phyloP scores from a whole-genome alignment of 2,329 filamentous ascomycete species.

The Diaporthe batatas region DNA sequence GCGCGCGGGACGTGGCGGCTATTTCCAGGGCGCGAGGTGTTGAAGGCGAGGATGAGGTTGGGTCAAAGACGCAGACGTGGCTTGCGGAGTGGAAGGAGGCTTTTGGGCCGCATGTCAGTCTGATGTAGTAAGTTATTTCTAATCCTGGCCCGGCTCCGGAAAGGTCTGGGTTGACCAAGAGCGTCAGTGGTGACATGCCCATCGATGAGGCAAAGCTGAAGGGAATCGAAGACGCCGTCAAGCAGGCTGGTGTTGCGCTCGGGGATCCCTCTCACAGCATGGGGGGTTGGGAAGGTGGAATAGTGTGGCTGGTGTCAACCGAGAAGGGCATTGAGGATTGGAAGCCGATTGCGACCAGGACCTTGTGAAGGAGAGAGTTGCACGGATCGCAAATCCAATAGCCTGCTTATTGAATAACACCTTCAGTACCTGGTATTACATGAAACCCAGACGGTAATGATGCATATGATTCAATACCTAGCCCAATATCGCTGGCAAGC shows the following conservation, averaged over 20 bases:
- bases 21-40: slow-evolving; percentile 48
- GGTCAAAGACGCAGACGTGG: slow-evolving; percentile 47
- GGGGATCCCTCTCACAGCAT: not conserved
- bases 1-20: slow-evolving; percentile 45
- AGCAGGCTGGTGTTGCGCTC: slow-evolving; percentile 45
- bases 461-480: too few species aligned
- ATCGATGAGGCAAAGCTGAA: slow-evolving; percentile 46
- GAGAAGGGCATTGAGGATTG: slow-evolving; percentile 48
- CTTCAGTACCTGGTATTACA: not conserved
- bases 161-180: slow-evolving; percentile 25
- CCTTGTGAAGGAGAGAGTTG: slow-evolving; percentile 38
- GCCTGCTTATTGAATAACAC: not conserved
- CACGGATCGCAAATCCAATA: not conserved
- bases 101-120: slow-evolving; percentile 51
- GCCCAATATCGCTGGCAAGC: too few species aligned
- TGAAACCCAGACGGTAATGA: not conserved
- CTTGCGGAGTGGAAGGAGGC: slow-evolving; percentile 46
- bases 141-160: not conserved
- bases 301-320: slow-evolving; percentile 51
- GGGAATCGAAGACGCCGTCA: slow-evolving; percentile 45
- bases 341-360: slow-evolving; percentile 50
- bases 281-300: slow-evolving; percentile 49
- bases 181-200: slow-evolving; percentile 46
- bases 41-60: slow-evolving; percentile 42
- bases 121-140: slow-evolving; percentile 50